Evolutionary conservation across 495 filamentous ascomycete species (phyloP), one percentile per base, ranked within the genome.

Genomic region (Rostrohypoxylon terebratum): DNA sequence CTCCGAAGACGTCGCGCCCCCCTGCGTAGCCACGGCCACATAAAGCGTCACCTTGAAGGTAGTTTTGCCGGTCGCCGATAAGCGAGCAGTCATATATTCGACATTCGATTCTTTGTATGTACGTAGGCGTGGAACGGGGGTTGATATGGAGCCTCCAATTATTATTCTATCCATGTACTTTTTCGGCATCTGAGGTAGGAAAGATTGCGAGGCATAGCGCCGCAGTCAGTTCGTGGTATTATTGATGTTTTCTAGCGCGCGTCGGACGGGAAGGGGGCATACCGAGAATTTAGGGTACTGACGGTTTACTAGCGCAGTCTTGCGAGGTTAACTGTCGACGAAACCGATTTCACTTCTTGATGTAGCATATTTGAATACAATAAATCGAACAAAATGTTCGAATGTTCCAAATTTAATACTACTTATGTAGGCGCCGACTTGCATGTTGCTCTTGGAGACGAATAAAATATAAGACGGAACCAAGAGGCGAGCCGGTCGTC

Each of bases 31-130:
- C 76, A 78, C 51, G 76, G 66, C 31, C 76, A 78, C 59, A 40
- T 69, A 2, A 65, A 65, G 36, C 74, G 74, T 11, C 76, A 78
- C 42, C 44, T 69, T 5, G 62, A 51, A 25, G 68, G 72, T 28
- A 51, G 55, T n/a, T 72, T 72, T 6, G 70, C 74, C 10, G 74
- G 66, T 21, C 71, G 71, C 53, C 74, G 71, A 34, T 74, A 71
- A 54, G 20, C 53, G 4, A 25, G 18, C 5, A 48, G 5, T 42
- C n/a, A 54, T 20, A 45, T 45, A 60, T 62, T 72, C 28, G 65
- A 47, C 66, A 60, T 62, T 72, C 28, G 65, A 47, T 71, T 71
- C 68, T 71, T 71, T 48, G 28, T 54, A 61, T 65, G 68, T 70
- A 48, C 31, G 14, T 63, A 50, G 42, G 10, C 60, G 60, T 64